Evolutionary conservation across 2,329 filamentous ascomycete genomes (phyloP), one percentile per base, ranked within the genome.

Genomic region (Fusarium sp.): DNA sequence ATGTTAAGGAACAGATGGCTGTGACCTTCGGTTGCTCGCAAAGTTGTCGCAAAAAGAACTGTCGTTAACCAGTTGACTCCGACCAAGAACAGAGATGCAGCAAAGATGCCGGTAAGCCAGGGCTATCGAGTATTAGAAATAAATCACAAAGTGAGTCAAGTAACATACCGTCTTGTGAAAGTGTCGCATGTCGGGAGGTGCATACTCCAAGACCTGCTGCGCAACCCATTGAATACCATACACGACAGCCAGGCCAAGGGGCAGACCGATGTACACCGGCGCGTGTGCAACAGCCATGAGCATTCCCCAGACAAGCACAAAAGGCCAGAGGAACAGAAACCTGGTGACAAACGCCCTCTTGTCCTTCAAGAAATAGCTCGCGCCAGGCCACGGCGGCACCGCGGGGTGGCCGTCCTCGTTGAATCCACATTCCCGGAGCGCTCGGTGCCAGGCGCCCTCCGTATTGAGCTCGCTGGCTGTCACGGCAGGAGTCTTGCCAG

Each of bases 381-480:
- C 88, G 45, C 90, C 88, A 0, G 94, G 95, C 83, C 96, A 94
- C 64, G 91, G 91, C 18, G 92, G 89, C 57, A 86, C 88, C 68
- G 91, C 90, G 4, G 93, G 86, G 72, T 93, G 94, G 2, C 91
- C 97, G 69, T 97, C 92, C 64, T 92, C 87, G 75, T 95, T 92
- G 80, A 95, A 98, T 0, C 96, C 96, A 73, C 92, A 94, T 81
- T 98, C 95, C 67, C 91, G 88, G 37, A 98, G 87, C 7, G 95
- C 95, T 75, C 92, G 90, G 76, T 93, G 92, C 94, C 95, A 98
- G 61, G 95, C 92, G 27, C 90, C 88, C 57, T 90, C 87, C 0
- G 95, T 97, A 81, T 97, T 97, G 87, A 99, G 95, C 82, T 98
- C 97, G 76, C 91, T 89, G 2, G 97, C 96, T 10, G 95, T 97